Evolutionary conservation across 768 basidiomycete genomes (phyloP).

Genomic region (Nidularia sp.): DNA sequence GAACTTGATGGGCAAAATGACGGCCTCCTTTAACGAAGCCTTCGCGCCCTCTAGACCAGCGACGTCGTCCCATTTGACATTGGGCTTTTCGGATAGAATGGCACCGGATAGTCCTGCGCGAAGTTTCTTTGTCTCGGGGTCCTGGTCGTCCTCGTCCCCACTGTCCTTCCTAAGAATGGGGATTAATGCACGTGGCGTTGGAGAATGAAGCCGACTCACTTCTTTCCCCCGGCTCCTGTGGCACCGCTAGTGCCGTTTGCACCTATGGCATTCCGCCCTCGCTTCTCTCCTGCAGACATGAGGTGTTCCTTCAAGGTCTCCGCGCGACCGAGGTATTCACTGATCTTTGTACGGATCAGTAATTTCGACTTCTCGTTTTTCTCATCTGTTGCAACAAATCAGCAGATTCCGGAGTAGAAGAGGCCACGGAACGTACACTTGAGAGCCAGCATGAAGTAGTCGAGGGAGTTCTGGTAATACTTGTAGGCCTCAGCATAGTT

Average conservation of each 20-base stretch:
- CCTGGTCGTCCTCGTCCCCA: slow-evolving; percentile 68
- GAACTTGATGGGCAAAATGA: slow-evolving; percentile 99
- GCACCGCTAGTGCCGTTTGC: slow-evolving; percentile 41
- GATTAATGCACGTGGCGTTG: not conserved
- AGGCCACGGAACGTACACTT: slow-evolving; percentile 58
- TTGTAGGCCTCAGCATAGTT: slow-evolving; percentile 95
- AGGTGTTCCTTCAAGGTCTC: slow-evolving; percentile 90
- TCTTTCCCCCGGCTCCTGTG: slow-evolving; percentile 38
- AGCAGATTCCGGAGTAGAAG: not conserved
- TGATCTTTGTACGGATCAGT: slow-evolving; percentile 83
- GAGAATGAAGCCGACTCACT: slow-evolving; percentile 23
- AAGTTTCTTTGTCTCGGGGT: slow-evolving; percentile 94
- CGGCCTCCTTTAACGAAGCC: slow-evolving; percentile 94
- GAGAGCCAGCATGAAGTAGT: slow-evolving; percentile 97
- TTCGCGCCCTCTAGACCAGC: slow-evolving; percentile 95
- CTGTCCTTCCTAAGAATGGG: slow-evolving; percentile 26
- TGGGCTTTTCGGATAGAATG: slow-evolving; percentile 90
- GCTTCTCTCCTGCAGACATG: slow-evolving; percentile 58
- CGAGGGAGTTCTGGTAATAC: slow-evolving; percentile 90
- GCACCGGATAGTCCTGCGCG: slow-evolving; percentile 86
- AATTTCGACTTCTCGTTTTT: slow-evolving; percentile 92
- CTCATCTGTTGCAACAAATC: slow-evolving; percentile 50
- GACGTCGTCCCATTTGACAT: slow-evolving; percentile 98
- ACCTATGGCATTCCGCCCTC: slow-evolving; percentile 42
- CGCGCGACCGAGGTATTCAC: slow-evolving; percentile 87